These are phyloP conservation scores for Rickenella mellea DNA, from an alignment of 768 basidiomycete species.

Conservation along the genomic window DNA sequence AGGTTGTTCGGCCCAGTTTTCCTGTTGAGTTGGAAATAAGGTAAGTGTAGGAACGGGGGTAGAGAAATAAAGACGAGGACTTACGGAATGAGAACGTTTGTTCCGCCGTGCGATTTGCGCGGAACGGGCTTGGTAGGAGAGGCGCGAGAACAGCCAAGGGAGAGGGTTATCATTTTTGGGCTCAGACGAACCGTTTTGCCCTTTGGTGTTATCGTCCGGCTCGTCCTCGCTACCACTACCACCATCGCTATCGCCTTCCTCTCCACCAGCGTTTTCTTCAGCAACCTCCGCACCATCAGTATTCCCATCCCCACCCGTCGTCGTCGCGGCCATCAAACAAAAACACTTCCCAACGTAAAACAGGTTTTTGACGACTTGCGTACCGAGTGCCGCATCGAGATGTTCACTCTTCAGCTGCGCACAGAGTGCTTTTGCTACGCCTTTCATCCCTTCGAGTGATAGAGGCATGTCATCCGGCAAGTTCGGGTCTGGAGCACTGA, in stretches of 20 bases:
- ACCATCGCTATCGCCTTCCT: slow-evolving; percentile 18
- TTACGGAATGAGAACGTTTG: slow-evolving; percentile 34
- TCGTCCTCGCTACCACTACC: slow-evolving; percentile 22
- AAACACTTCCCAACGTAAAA: slow-evolving; percentile 91
- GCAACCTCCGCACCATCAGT: slow-evolving; percentile 5
- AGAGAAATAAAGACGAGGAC: slow-evolving; percentile 11
- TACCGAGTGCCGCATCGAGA: slow-evolving; percentile 57
- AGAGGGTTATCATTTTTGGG: slow-evolving; percentile 39
- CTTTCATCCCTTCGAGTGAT: slow-evolving; percentile 48
- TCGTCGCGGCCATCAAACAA: slow-evolving; percentile 23
- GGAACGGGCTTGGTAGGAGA: slow-evolving; percentile 80
- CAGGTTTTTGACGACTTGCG: slow-evolving; percentile 88
- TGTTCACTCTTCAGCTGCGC: slow-evolving; percentile 76
- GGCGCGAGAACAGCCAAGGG: slow-evolving; percentile 89
- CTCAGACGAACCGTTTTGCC: slow-evolving; percentile 15
- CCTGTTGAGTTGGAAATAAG: no score
- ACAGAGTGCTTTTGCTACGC: slow-evolving; percentile 64
- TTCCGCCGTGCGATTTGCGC: slow-evolving; percentile 65
- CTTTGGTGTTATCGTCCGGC: slow-evolving; percentile 17
- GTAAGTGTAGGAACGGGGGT: slow-evolving; percentile 3
- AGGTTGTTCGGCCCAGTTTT: slow-evolving; percentile 78
- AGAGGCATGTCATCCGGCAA: slow-evolving; percentile 32
- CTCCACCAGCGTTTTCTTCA: slow-evolving; percentile 14
- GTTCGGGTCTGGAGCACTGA: slow-evolving; percentile 24
- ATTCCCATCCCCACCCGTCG: not conserved